Percentiles rank a stretch among this genome's conserved stretches.
Conservation (phyloP, 2,329 filamentous ascomycete genomes). For the Aspergillus hiratsukae region DNA sequence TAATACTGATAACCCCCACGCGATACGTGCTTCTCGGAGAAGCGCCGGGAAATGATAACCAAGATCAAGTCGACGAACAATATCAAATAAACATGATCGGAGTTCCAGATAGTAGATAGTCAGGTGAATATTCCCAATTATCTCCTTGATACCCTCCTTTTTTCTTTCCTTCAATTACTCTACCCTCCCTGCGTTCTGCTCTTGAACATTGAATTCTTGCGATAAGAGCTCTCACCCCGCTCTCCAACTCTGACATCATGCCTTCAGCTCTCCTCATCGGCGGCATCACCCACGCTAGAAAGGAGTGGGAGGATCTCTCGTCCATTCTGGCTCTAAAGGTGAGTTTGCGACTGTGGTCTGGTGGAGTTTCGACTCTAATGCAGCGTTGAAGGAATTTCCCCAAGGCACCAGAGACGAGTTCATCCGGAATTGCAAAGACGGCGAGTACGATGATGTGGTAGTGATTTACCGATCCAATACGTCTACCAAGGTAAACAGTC, state of each 20-base stretch:
- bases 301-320: conserved; percentile 41
- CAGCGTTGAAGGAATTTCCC: conserved; percentile 46
- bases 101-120: background rate
- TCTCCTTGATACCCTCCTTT: background rate
- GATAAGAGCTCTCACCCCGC: background rate
- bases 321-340: conserved; percentile 41
- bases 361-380: background rate
- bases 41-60: background rate
- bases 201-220: background rate
- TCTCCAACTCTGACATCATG: conserved; percentile 26
- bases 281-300: conserved; percentile 38
- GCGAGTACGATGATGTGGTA: conserved; percentile 52
- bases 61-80: background rate
- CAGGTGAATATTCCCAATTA: background rate
- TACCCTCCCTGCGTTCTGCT: background rate
- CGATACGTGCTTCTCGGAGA: background rate
- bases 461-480: conserved; percentile 57
- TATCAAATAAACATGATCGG: no score
- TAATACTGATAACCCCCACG: background rate
- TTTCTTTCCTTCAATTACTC: background rate
- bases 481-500: conserved; percentile 42
- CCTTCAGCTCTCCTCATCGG: conserved; percentile 43
- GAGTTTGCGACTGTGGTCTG: background rate
- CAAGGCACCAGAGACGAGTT: conserved; percentile 53
- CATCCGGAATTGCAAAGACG: conserved; percentile 50